phyloP scores from a whole-genome alignment of 1,284 basidiomycete genomes.

The Cryptococcus floricola region DNA sequence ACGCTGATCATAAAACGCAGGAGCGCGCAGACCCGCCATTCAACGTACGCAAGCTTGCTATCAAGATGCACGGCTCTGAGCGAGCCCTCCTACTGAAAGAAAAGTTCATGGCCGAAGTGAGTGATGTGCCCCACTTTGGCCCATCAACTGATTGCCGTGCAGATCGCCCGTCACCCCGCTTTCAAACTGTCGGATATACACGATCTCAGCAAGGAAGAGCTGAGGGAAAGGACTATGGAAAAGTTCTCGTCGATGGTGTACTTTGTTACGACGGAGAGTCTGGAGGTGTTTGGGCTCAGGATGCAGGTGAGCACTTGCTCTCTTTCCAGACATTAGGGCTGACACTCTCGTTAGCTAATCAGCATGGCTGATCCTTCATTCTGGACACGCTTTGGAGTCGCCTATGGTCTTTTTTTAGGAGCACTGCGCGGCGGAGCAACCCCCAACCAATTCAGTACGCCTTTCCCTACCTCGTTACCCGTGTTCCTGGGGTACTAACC shows the following conservation, averaged over 20 bases:
- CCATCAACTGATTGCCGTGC: background rate
- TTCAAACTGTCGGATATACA: constrained; percentile 56
- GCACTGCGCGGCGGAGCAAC: constrained; percentile 49
- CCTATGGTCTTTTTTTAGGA: constrained; percentile 56
- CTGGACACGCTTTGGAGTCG: constrained; percentile 57
- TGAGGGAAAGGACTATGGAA: constrained; percentile 54
- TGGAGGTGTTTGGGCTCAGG: constrained; percentile 53
- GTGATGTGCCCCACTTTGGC: constrained; percentile 4
- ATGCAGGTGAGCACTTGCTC: constrained; percentile 50
- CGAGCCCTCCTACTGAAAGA: constrained; percentile 47
- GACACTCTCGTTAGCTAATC: constrained; percentile 27
- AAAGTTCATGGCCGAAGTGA: constrained; percentile 54
- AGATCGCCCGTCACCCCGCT: constrained; percentile 53
- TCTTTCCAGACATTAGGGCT: background rate
- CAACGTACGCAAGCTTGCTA: constrained; percentile 50
- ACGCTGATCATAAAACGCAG: constrained; percentile 13
- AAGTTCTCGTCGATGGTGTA: constrained; percentile 51
- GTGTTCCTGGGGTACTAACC: background rate
- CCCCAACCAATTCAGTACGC: constrained; percentile 45
- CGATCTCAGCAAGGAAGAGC: constrained; percentile 56
- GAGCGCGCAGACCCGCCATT: constrained; percentile 54
- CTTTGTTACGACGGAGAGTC: constrained; percentile 51
- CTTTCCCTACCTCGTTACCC: background rate
- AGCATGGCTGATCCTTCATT: constrained; percentile 55
- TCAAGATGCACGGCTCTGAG: constrained; percentile 48